Conservation (phyloP, 306 rosid genomes). For the Quercus parvula region DNA sequence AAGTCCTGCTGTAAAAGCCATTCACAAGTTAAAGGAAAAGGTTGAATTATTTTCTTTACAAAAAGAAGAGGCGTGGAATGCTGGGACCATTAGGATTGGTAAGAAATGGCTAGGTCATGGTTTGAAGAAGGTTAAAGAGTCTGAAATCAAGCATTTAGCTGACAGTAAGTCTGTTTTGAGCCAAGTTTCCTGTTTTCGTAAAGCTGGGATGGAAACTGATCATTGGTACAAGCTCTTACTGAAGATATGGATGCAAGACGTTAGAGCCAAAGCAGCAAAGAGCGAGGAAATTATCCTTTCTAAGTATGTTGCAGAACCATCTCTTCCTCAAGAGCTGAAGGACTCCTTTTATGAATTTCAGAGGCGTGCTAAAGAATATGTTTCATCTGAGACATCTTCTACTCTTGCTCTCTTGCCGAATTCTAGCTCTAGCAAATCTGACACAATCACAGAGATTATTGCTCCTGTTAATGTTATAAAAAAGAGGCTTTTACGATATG, state of each 20-base stretch:
- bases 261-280: conserved; percentile 48
- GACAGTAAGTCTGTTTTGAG: conserved; percentile 49
- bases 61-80: conserved; percentile 73
- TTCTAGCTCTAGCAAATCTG: conserved; percentile 34
- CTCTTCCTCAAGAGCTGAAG: conserved; percentile 68
- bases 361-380: conserved; percentile 56
- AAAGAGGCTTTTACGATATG: conserved; percentile 67
- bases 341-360: conserved; percentile 68
- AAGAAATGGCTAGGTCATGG: conserved; percentile 93
- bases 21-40: conserved; percentile 84
- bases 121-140: conserved; percentile 88
- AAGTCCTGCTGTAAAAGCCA: conserved; percentile 67
- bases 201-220: conserved; percentile 91
- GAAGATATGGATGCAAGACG: conserved; percentile 81
- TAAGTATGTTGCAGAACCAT: conserved; percentile 59
- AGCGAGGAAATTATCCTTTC: conserved; percentile 65
- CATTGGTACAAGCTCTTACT: conserved; percentile 85
- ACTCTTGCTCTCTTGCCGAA: conserved; percentile 60
- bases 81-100: conserved; percentile 63
- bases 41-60: conserved; percentile 68
- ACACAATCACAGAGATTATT: conserved; percentile 49
- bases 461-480: conserved; percentile 64
- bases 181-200: conserved; percentile 62
- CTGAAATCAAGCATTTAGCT: conserved; percentile 81
- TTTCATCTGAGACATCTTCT: conserved; percentile 68